A percentile compares a stretch with the other conserved stretches of the same genome.
Conservation (phyloP, 176 grass and related monocot genomes). For the Hordeum marinum region DNA sequence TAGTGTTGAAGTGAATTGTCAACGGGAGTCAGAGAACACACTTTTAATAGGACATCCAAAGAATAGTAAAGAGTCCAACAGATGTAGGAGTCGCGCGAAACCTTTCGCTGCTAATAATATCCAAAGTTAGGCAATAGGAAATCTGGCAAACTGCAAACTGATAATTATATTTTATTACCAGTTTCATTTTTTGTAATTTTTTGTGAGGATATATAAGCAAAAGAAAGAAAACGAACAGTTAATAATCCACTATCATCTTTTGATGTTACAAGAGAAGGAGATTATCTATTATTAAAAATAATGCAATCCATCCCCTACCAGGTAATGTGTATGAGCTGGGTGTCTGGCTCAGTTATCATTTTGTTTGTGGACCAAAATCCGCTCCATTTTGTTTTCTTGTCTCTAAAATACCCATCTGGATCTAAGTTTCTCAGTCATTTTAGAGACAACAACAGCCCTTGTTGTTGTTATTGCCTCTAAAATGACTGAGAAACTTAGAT, state of each 20-base stretch:
- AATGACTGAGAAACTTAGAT: not conserved
- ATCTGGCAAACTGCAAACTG: not conserved
- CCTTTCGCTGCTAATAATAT: not conserved
- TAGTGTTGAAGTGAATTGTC: conserved; percentile 4
- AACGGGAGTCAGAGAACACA: not conserved
- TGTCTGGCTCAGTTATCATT: not conserved
- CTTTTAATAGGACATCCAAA: not conserved
- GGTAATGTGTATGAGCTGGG: not conserved
- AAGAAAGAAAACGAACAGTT: not conserved
- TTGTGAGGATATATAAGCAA: not conserved
- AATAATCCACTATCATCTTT: not conserved
- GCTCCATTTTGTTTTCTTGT: not conserved
- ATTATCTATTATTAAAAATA: not conserved
- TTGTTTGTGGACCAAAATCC: not conserved
- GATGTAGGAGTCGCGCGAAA: not conserved
- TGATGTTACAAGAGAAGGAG: not conserved
- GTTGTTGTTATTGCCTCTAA: not conserved
- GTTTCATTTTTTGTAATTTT: not conserved
- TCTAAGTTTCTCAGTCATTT: not conserved
- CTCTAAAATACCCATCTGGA: not conserved
- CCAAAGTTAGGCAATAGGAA: not conserved
- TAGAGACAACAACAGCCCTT: not conserved
- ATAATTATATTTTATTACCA: not conserved
- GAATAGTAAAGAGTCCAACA: not conserved
- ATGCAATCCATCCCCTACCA: not conserved